phyloP scores from a whole-genome alignment of 352 stramenopile species.

The Phytophthora lateralis region DNA sequence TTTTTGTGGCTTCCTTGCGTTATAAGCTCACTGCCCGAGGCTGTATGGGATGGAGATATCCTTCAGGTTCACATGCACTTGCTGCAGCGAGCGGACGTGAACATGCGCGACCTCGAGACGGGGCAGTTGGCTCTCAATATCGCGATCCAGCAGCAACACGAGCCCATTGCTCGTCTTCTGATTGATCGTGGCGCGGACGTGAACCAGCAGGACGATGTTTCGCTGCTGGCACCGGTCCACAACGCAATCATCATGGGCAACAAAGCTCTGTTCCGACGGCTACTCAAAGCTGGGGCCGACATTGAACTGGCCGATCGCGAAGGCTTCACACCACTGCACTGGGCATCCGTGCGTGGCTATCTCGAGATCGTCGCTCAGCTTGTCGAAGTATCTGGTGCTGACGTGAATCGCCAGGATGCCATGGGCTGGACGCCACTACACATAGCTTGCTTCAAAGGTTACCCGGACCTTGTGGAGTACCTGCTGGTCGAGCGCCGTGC shows the following conservation, averaged over 20 bases:
- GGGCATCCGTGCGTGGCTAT: slow-evolving; percentile 70
- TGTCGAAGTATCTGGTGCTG: slow-evolving; percentile 52
- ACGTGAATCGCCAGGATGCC: slow-evolving; percentile 66
- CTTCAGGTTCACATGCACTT: slow-evolving; percentile 70
- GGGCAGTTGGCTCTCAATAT: slow-evolving; percentile 75
- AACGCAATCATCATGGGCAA: slow-evolving; percentile 86
- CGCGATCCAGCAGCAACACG: slow-evolving; percentile 78
- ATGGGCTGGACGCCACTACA: slow-evolving; percentile 75
- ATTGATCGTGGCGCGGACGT: slow-evolving; percentile 73
- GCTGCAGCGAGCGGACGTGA: slow-evolving; percentile 53
- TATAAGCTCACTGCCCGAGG: slow-evolving; percentile 60
- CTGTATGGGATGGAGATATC: slow-evolving; percentile 81
- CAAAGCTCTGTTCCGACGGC: slow-evolving; percentile 66
- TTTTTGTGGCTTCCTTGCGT: slow-evolving; percentile 75
- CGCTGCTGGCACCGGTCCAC: slow-evolving; percentile 66
- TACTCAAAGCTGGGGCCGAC: slow-evolving; percentile 62
- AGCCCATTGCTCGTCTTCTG: slow-evolving; percentile 71
- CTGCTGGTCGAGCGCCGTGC: slow-evolving; percentile 59
- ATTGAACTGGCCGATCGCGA: slow-evolving; percentile 62
- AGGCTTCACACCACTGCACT: slow-evolving; percentile 68
- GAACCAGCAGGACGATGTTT: slow-evolving; percentile 63
- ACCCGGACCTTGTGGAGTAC: slow-evolving; percentile 71
- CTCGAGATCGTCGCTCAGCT: slow-evolving; percentile 78
- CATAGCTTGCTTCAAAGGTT: slow-evolving; percentile 78
- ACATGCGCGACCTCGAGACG: slow-evolving; percentile 50